Percentiles rank a stretch among this genome's conserved stretches.
Evolutionary conservation across 345 rosid genomes (phyloP).

Genomic region (Pseudoturritis turrita): DNA sequence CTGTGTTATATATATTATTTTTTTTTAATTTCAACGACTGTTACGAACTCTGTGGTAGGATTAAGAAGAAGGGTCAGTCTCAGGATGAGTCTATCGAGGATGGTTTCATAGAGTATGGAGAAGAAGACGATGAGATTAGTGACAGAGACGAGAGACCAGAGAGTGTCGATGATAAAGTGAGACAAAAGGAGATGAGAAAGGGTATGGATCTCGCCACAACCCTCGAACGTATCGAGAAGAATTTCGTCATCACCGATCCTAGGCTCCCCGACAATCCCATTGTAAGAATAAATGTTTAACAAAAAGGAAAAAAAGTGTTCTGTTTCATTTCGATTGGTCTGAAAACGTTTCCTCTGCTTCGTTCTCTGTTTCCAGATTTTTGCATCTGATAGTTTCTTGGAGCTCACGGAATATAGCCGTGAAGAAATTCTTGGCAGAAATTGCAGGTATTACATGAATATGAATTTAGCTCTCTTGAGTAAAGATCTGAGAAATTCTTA

Average conservation of each 20-base stretch:
- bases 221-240: constrained; percentile 97
- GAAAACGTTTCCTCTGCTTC: background rate
- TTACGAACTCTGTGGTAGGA: constrained; percentile 28
- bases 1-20: too few relatives aligned
- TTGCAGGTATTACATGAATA: constrained; percentile 57
- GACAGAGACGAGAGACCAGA: constrained; percentile 64
- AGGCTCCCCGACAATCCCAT: constrained; percentile 98
- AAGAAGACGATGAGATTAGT: constrained; percentile 43
- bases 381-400: constrained; percentile 97
- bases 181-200: constrained; percentile 95
- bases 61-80: constrained; percentile 48
- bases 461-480: background rate
- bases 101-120: constrained; percentile 32
- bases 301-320: background rate
- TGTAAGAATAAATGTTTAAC: constrained; percentile 39
- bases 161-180: constrained; percentile 71
- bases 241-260: constrained; percentile 97
- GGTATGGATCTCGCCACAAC: constrained; percentile 97
- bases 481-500: too few relatives aligned
- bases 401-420: constrained; percentile 94
- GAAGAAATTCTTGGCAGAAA: constrained; percentile 96
- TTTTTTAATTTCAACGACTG: background rate
- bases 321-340: background rate
- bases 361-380: constrained; percentile 56
- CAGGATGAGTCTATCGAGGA: constrained; percentile 40